phyloP scores from a whole-genome alignment of 371 early-diverging fungal genomes.

The Mucor irregularis region DNA sequence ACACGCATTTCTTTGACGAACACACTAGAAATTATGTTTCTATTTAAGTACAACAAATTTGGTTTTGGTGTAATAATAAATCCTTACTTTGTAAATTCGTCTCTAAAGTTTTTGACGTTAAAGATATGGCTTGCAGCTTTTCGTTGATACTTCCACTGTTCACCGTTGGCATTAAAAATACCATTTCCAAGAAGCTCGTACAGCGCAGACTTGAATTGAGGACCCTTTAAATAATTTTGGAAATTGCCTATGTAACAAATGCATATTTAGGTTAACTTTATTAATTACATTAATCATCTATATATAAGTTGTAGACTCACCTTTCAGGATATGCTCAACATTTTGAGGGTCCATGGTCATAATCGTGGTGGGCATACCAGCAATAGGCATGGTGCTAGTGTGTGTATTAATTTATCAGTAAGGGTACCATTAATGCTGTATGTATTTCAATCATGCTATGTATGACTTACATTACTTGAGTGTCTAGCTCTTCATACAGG shows the following conservation, averaged over 20 bases:
- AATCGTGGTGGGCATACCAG: slow-evolving; percentile 33
- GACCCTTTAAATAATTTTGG: slow-evolving; percentile 61
- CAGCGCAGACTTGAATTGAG: slow-evolving; percentile 31
- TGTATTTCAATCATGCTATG: neutral
- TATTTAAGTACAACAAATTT: neutral
- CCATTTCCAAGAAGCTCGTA: slow-evolving; percentile 67
- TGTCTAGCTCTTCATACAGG: slow-evolving; percentile 12
- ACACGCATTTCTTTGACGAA: slow-evolving; percentile 49
- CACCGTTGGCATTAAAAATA: slow-evolving; percentile 73
- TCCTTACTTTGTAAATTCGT: slow-evolving; percentile 54
- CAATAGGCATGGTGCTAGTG: slow-evolving; percentile 23
- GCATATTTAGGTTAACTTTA: neutral
- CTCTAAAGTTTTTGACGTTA: slow-evolving; percentile 71
- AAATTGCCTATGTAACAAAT: slow-evolving; percentile 41
- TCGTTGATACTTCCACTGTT: slow-evolving; percentile 65
- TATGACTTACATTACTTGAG: slow-evolving; percentile 23
- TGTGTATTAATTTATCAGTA: neutral
- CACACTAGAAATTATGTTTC: slow-evolving; percentile 22
- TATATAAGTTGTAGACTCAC: neutral
- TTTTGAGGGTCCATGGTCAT: slow-evolving; percentile 48
- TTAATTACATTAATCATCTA: neutral
- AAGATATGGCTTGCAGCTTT: slow-evolving; percentile 73
- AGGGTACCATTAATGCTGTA: neutral
- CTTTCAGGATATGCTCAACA: slow-evolving; percentile 34
- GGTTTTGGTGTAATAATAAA: too few species aligned